Evolutionary conservation across 2,329 filamentous ascomycete genomes (phyloP).

Genomic region (Talaromyces marneffei): DNA sequence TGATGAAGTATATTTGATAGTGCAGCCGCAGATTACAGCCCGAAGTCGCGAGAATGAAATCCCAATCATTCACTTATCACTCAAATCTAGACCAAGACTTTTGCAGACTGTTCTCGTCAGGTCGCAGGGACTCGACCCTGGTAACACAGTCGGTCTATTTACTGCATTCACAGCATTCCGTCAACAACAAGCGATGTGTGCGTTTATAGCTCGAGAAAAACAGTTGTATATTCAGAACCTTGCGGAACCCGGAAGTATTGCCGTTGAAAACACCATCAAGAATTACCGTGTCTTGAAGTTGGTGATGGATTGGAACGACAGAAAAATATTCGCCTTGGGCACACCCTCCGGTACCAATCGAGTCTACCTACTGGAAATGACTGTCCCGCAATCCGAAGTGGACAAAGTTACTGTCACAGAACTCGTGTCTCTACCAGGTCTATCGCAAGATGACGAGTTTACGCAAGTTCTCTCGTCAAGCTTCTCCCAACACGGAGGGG

Average conservation of each 20-base stretch:
- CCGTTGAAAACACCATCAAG: slow-evolving; percentile 19
- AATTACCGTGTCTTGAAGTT: slow-evolving; percentile 26
- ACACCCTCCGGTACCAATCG: slow-evolving; percentile 17
- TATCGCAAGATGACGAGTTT: slow-evolving; percentile 13
- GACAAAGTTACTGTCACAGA: slow-evolving; percentile 6
- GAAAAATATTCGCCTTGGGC: slow-evolving; percentile 23
- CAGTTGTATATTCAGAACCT: slow-evolving; percentile 21
- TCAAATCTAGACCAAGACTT: neutral
- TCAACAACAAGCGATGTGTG: slow-evolving; percentile 17
- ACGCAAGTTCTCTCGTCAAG: slow-evolving; percentile 5
- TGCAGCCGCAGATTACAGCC: slow-evolving; percentile 9
- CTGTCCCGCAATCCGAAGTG: slow-evolving; percentile 7
- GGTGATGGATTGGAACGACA: slow-evolving; percentile 19
- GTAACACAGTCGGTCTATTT: slow-evolving; percentile 23
- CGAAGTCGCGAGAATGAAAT: slow-evolving; percentile 11
- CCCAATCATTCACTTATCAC: slow-evolving; percentile 6
- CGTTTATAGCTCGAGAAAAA: slow-evolving; percentile 25
- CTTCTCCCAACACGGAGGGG: neutral
- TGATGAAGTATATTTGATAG: slow-evolving; percentile 10
- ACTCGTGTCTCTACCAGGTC: slow-evolving; percentile 4
- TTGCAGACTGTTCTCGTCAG: slow-evolving; percentile 4
- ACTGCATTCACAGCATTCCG: slow-evolving; percentile 26
- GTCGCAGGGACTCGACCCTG: slow-evolving; percentile 14
- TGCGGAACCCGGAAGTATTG: slow-evolving; percentile 1
- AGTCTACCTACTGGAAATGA: slow-evolving; percentile 23